Base-by-base conservation (phyloP, 768 basidiomycete genomes). In the Cystofilobasidium bisporidii region DNA sequence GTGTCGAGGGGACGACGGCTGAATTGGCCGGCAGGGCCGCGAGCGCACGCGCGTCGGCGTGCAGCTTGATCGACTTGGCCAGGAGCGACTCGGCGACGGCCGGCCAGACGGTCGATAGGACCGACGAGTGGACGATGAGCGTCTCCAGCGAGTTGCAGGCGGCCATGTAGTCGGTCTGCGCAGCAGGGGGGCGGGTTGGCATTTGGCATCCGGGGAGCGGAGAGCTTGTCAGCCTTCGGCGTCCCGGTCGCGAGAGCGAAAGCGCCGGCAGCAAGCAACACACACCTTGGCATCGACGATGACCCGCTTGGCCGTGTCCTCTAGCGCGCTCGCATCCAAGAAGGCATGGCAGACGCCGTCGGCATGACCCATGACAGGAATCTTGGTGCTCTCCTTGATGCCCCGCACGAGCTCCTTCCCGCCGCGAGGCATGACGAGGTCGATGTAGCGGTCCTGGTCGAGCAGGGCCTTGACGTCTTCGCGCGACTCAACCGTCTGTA, bases 321-420 rank as follows among this genome's bases (percentile, higher is more conserved):
- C 72, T 71, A 88, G 83, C 0, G 93, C 93, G 33, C 81, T 80
- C 72, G 88, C 86, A 76, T 99, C 94, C 8, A 99, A 78, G 76
- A 86, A 98, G 8, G 96, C 84, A 24, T 85, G 83, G 76, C 96
- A 99, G 12, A 98, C 79, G 1, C 96, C 96, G 77, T 99, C 96
- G 10, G 96, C 93, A 74, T 99, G 96, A 1, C 96, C 96, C 92
- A 99, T 97, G 53, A 99, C 96, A 2, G 96, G 87, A 69, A 99
- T 98, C 67, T 87, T 82, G 0, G 94, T 96, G 71, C 81, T 84
- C 66, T 88, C 87, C 76, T 98, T 91, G 67, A 99, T 96, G 76
- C 80, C 87, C 72, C 80, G 82, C 32, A 98, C 96, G 17, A 99
- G 84, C 70, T 82, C 83, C 72, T 94, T 94, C 74, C 93, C 92